phyloP scores from a whole-genome alignment of 2,329 filamentous ascomycete species.

The Scedosporium apiospermum region DNA sequence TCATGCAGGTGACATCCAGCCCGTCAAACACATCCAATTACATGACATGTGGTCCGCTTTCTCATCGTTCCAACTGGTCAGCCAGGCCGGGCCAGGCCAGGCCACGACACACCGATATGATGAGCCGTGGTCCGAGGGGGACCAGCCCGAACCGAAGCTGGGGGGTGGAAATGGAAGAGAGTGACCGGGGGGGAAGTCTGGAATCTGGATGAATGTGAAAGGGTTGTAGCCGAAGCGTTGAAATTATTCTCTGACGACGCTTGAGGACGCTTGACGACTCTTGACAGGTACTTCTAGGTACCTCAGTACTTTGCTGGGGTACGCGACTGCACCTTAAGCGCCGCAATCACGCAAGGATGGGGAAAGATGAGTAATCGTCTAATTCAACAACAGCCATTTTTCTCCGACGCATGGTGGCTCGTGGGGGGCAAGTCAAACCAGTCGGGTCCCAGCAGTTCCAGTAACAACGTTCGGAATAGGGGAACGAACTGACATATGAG shows the following conservation, averaged over 20 bases:
- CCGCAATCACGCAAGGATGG: conserved; percentile 5
- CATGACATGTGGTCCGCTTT: too few relatives aligned
- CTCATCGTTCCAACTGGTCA: too few relatives aligned
- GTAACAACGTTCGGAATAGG: not conserved
- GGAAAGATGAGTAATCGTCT: conserved; percentile 3
- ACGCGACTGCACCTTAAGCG: not conserved
- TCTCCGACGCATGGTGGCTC: not conserved
- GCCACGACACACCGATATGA: too few relatives aligned
- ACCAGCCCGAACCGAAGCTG: too few relatives aligned
- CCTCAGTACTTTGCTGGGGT: conserved; percentile 18
- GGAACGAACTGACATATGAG: not conserved
- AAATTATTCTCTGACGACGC: not conserved
- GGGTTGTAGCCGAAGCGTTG: too few relatives aligned
- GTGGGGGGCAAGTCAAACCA: not conserved
- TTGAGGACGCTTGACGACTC: not conserved
- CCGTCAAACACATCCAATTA: too few relatives aligned
- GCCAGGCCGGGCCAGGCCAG: too few relatives aligned
- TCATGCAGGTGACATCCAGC: too few relatives aligned
- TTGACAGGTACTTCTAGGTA: conserved; percentile 15
- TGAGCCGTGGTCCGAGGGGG: too few relatives aligned
- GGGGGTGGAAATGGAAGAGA: too few relatives aligned
- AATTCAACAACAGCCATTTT: conserved; percentile 1
- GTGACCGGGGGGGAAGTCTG: too few relatives aligned
- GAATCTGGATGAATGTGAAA: too few relatives aligned
- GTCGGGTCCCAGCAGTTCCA: not conserved